These are phyloP conservation scores for Dendrobium catenatum DNA, from an alignment of 106 monocot species.

Conservation along the genomic window DNA sequence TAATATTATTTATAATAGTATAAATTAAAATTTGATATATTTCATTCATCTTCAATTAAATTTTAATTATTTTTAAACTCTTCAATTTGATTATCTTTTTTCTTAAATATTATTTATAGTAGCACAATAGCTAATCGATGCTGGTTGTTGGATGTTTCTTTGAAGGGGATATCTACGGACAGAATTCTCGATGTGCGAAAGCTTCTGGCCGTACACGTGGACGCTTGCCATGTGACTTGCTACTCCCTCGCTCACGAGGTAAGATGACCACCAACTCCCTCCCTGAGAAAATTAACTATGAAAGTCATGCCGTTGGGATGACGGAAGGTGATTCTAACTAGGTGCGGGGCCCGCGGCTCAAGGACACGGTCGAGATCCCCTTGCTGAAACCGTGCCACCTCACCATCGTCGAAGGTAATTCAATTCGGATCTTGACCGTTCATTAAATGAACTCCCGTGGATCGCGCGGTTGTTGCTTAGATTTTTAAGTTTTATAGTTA, in stretches of 20 bases:
- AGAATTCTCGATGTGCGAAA: slow-evolving; percentile 81
- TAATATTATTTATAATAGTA: no score
- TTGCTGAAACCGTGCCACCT: slow-evolving; percentile 72
- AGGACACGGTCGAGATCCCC: slow-evolving; percentile 60
- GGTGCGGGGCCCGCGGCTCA: slow-evolving; percentile 61
- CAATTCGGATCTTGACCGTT: background rate
- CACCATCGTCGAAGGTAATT: slow-evolving; percentile 68
- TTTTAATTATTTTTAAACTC: no score
- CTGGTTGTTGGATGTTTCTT: background rate
- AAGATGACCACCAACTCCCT: background rate
- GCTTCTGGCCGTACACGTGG: slow-evolving; percentile 58
- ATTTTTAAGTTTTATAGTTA: no score
- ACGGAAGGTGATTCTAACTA: slow-evolving; percentile 6
- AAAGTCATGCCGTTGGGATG: background rate
- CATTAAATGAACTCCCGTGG: background rate
- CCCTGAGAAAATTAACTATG: background rate
- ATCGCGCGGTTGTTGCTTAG: no score
- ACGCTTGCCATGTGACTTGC: slow-evolving; percentile 66
- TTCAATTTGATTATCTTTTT: no score
- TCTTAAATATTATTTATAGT: no score
- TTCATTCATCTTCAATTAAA: no score
- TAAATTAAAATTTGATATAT: no score
- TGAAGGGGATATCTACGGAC: slow-evolving; percentile 97
- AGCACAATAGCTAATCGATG: no score
- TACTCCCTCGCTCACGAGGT: slow-evolving; percentile 92